Base-by-base conservation (phyloP, 1,139 yeast species). In the Taphrina populina region DNA sequence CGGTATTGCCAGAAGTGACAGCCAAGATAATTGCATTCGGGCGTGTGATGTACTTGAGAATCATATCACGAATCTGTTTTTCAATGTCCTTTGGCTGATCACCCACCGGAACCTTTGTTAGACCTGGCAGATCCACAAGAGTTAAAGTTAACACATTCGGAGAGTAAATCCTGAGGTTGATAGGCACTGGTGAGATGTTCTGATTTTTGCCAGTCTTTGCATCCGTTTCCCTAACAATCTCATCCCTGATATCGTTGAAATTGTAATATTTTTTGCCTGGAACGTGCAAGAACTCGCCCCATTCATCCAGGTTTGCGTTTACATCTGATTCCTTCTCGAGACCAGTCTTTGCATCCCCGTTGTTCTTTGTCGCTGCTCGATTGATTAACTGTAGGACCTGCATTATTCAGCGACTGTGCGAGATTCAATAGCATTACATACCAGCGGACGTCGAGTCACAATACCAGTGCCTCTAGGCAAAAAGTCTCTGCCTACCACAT, bases 61-160 rank as follows among this genome's bases (percentile, higher is more conserved):
- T 77, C 97, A 92, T 92, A 62, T 90, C 96, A 68, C 86, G 83
- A 65, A 92, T 94, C 71, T 87, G 96, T 62, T 80, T 83, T 75
- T 92, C 99, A 63, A 92, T 92, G 70, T 92, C 98, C 69, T 85
- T 87, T 56, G 99, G 99, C 72, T 92, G 99, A 70, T 92, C 98
- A 46, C 99, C 99, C 51, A 92, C 97, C 5, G 99, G 98, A 37
- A 94, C 98, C 71, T 92, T 92, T 27, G 99, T 92, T 67, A 94
- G 78, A 61, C 99, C 99, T 11, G 99, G 99, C 65, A 92, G 78
- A 76, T 92, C 99, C 40, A 92, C 98, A 67, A 92, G 79, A 2
- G 99, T 94, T 70, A 92, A 79, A 11, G 97, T 92, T 67, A 92
- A 77, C 52, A 92, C 98, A 68, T 90, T 92, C 11, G 99, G 98